Base-by-base conservation (phyloP, 345 rosid species). In the Citrus sinensis region DNA sequence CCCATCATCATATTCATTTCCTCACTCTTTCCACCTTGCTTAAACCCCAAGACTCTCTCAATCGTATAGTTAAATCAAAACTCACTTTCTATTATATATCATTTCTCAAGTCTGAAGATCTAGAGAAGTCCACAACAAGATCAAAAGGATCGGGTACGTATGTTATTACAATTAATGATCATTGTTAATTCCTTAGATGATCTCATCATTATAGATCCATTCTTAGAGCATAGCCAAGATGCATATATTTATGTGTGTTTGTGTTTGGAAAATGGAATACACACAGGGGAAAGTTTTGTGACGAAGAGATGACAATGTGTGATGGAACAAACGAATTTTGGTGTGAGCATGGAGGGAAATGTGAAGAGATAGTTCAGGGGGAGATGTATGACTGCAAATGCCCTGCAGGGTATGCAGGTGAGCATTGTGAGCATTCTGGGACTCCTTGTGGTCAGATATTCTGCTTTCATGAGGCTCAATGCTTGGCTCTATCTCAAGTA, bases 291-390 rank as follows among this genome's bases (percentile, higher is more conserved):
- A 30, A 70, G 7, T 83, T 56, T 22, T 85, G 86, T 34, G 76
- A 83, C 39, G 83, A 81, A 74, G 80, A 82, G 71, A 85, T 76
- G 88, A 83, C 80, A 37, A 85, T 85, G 86, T 85, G 88, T 63
- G 86, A 85, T 10, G 88, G 86, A n/a, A 83, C 82, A 2, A 83
- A 80, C 58, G 69, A 80, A 32, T 83, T 82, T 59, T 85, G 88
- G 88, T 85, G 88, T 13, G 81, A 81, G 54, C 76, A 79, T 39
- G 84, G 79, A 6, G 84, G 86, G 74, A 76, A 37, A 35, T 83
- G 86, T 35, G 75, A 80, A 42, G 86, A 81, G 81, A 83, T 83
- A 16, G 82, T 85, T 61, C 86, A 81, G 77, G 88, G 86, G 4
- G 86, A 85, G 75, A 64, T 68, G 1, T 83, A 86, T 58, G 67